Evolutionary conservation across 345 rosid genomes (phyloP), one percentile per base, ranked within the genome.

Genomic region (Bruguiera sexangula): DNA sequence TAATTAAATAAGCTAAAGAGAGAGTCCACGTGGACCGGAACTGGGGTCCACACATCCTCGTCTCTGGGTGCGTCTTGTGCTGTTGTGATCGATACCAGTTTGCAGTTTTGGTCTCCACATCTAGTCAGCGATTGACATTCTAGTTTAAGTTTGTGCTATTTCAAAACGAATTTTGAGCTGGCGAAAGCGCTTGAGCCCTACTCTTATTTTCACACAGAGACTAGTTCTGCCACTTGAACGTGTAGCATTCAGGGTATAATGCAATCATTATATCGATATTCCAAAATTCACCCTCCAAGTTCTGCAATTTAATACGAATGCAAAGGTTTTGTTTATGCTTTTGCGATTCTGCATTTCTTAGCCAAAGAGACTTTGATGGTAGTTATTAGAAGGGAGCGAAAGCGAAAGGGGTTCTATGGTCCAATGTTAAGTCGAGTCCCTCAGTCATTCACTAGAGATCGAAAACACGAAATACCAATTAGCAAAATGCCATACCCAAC

Each of bases 31-130:
- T 63, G 82, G 76, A 63, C n/a, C 26, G 65, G 60, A 56, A 21
- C 31, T 56, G 16, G 67, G 80, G 72, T 52, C 83, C 74, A 72
- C 81, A 36, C 29, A 52, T 65, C 57, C 71, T 57, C 65, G 6
- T 69, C 75, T 36, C 62, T 34, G 54, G 19, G 56, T 72, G 59
- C 75, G 53, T 29, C 46, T 36, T 27, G 56, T 56, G 64, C 39
- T 68, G 50, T 69, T 54, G 65, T 63, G 54, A 37, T 37, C 51
- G 2, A 10, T 13, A 31, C 6, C 50, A 68, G 62, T 75, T 65
- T 39, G n/a, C 18, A 52, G 62, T 48, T 31, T 36, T 63, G 59
- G 62, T 34, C 50, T 51, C 69, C 29, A 22, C 60, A 10, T 21
- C 29, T 26, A 11, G 18, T 50, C 19, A 8, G 56, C 67, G 32